A percentile compares a stretch with the other conserved stretches of the same genome.
Evolutionary conservation across 352 stramenopile genomes (phyloP).

Genomic region (Aphanomyces cochlioides): DNA sequence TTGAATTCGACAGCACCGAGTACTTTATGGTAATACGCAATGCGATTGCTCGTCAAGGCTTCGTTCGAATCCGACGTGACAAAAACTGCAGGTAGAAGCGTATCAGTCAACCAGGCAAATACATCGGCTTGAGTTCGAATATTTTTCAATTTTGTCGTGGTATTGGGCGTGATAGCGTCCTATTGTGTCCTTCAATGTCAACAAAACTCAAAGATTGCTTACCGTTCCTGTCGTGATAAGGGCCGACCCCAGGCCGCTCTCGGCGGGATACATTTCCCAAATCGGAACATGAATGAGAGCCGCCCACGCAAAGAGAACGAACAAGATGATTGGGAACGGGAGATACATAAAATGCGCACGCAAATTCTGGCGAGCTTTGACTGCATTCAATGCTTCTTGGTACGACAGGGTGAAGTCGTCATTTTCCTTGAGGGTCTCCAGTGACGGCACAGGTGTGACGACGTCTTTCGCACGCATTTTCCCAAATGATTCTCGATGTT

Average conservation of each 20-base stretch:
- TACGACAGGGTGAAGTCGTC: not conserved
- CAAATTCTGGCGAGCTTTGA: slow-evolving; percentile 15
- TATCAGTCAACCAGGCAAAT: slow-evolving; percentile 6
- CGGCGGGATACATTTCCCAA: slow-evolving; percentile 16
- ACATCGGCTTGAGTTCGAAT: slow-evolving; percentile 17
- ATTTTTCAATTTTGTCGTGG: slow-evolving; percentile 23
- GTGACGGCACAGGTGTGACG: no score
- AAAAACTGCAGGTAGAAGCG: slow-evolving; percentile 17
- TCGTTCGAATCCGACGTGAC: slow-evolving; percentile 9
- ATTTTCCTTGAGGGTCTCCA: no score
- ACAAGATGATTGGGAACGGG: slow-evolving; percentile 20
- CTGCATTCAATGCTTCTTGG: not conserved
- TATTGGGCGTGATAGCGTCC: slow-evolving; percentile 12
- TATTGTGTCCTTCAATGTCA: not conserved
- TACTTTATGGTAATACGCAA: slow-evolving; percentile 35
- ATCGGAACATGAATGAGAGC: slow-evolving; percentile 26
- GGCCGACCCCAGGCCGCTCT: slow-evolving; percentile 15
- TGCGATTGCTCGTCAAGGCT: not conserved
- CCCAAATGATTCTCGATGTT: no score
- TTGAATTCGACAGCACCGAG: slow-evolving; percentile 36
- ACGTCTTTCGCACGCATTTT: no score
- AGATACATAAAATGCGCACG: slow-evolving; percentile 18
- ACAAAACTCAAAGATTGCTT: not conserved
- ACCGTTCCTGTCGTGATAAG: slow-evolving; percentile 27
- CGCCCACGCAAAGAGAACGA: slow-evolving; percentile 13